Base-by-base conservation (phyloP, 2,329 filamentous ascomycete species). In the Orbilia quercus region DNA sequence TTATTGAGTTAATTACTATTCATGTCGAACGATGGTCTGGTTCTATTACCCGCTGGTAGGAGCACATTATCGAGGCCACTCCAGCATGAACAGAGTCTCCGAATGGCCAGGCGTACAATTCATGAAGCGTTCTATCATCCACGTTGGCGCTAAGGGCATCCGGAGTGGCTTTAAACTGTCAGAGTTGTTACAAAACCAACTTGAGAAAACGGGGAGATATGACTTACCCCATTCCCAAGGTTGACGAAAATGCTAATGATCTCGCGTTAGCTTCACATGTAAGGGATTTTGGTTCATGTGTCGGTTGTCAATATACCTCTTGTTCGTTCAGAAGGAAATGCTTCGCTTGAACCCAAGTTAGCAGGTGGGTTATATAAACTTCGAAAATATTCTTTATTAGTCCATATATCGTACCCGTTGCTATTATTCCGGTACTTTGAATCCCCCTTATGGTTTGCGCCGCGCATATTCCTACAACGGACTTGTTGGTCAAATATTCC, bases 81-180 rank as follows among this genome's bases (percentile, higher is more conserved):
- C 91, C 91, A 4, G 89, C 91, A 64, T 86, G 87, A n/a, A 96
- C 84, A 12, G 88, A 89, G 76, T 96, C 90, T 0, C 88, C 89
- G 79, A 96, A 96, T 0, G 92, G 92, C 91, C 92, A 96, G 0
- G 88, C 85, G 77, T 96, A 96, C 1, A 96, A 82, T 80, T 92
- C 90, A 78, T 92, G 90, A 74, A 91, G 79, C 0, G 89, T 88
- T 22, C 90, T 84, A 78, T 92, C 90, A 74, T 92, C 90, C 25
- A 96, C 88, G 78, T 96, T 95, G 36, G 60, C 48, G 50, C 60
- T 65, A 28, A 65, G 20, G 45, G 47, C 60, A 28, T 45, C 9
- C n/a, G 60, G 60, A 25, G 50, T 65, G 4, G 45, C 60, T 65
- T 14, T 20, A 16, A 22, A 22, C 6, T 31, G 34, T 63, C 20